Base-by-base conservation (phyloP, 352 stramenopile species). In the Paralagenidium karlingii region DNA sequence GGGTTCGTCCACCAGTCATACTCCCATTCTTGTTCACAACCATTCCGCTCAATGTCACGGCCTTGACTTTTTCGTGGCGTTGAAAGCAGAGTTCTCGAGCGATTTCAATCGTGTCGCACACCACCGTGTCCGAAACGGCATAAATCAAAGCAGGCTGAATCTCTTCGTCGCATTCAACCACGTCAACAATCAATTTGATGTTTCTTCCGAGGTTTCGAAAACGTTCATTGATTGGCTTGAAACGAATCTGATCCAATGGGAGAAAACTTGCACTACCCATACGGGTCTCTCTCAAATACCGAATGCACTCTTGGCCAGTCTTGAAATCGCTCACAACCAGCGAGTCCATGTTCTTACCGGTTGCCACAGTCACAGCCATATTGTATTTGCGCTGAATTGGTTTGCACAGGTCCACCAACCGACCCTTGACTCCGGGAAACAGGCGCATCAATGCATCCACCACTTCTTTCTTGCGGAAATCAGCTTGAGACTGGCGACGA, bases 21-120 rank as follows among this genome's bases (percentile, higher is more conserved):
- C 94, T 97, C 36, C 94, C 96, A 29, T 95, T 96, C 55, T 98
- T 98, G 53, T 70, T 96, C 38, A 99, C 96, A 33, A 98, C 87
- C 58, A 95, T 93, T 16, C 96, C 96, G 26, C 82, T 82, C 11
- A 98, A 49, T 3, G 95, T 98, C 21, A 96, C 86, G 11, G 78
- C 78, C 42, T 92, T 92, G 8, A 92, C 68, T 27, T 83, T 84
- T 28, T 92, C 78, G 26, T 86, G 84, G 29, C 82, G 70, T 10
- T 46, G 53, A 38, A 90, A 92, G 34, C 78, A 90, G 12, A 92
- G 38, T 41, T 86, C 69, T 1, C 92, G 70, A 12, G 96, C 96
- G 7, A 86, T 64, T 43, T 98, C 86, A 21, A 99, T 93, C 20
- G 77, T 91, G 36, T 99, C 91, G 45, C 86, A 97, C 0, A 99